Percentiles rank a stretch among this genome's conserved stretches.
These are phyloP conservation scores for Avena insularis DNA, from an alignment of 176 grass and related monocot genomes.

Conservation along the genomic window DNA sequence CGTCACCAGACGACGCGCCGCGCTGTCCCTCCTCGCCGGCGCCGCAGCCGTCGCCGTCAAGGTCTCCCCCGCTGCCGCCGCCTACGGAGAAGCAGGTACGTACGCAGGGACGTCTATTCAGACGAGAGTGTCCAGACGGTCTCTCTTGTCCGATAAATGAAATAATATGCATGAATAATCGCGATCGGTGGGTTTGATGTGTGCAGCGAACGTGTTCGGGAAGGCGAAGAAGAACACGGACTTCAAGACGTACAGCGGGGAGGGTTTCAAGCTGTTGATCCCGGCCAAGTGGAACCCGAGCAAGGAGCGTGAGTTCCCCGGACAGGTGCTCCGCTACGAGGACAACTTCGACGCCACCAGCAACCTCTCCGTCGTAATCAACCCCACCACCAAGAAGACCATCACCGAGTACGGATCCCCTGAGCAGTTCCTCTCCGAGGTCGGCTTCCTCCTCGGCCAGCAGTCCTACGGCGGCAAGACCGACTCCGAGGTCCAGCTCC, in stretches of 20 bases:
- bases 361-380: conserved; percentile 80
- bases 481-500: conserved; percentile 63
- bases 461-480: conserved; percentile 80
- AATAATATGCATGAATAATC: not conserved
- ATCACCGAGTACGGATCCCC: conserved; percentile 90
- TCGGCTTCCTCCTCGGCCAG: conserved; percentile 82
- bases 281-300: conserved; percentile 97
- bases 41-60: conserved; percentile 59
- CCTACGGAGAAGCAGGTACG: conserved; percentile 88
- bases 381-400: conserved; percentile 73
- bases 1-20: conserved; percentile 61
- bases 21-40: conserved; percentile 75
- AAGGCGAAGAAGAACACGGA: conserved; percentile 88
- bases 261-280: conserved; percentile 84
- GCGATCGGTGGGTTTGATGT: not conserved
- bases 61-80: conserved; percentile 77
- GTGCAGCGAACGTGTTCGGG: conserved; percentile 82
- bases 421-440: conserved; percentile 78
- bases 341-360: conserved; percentile 97
- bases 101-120: not conserved
- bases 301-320: conserved; percentile 85
- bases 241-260: conserved; percentile 70
- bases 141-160: not conserved
- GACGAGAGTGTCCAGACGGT: not conserved
- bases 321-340: conserved; percentile 92